phyloP scores from a whole-genome alignment of 306 rosid genomes.

The Castanea crenata region DNA sequence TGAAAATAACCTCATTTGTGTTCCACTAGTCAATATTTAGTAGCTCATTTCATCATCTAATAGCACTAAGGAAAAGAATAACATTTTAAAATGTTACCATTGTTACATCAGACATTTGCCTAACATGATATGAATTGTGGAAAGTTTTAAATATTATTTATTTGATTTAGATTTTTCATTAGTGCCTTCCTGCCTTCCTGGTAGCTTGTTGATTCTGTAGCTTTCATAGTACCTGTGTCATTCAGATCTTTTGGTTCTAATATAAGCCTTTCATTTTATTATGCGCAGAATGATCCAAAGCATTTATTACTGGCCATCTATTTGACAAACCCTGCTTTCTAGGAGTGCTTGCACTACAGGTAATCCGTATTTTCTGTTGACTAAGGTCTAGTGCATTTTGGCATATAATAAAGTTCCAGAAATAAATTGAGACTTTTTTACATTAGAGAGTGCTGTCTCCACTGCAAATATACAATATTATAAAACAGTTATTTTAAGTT shows the following conservation, averaged over 20 bases:
- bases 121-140: background rate
- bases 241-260: constrained; percentile 6
- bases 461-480: background rate
- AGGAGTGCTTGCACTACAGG: constrained; percentile 84
- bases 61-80: background rate
- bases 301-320: constrained; percentile 80
- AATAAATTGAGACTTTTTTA: background rate
- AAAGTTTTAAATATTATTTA: background rate
- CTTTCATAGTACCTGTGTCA: background rate
- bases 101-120: background rate
- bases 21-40: background rate
- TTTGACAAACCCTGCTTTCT: constrained; percentile 91
- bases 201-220: background rate
- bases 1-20: background rate
- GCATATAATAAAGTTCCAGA: background rate
- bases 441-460: background rate
- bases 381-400: background rate
- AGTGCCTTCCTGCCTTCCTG: background rate
- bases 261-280: constrained; percentile 4
- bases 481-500: background rate
- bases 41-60: background rate
- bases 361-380: constrained; percentile 20
- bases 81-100: background rate
- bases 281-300: constrained; percentile 55
- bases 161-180: background rate